Conservation (phyloP, 2,329 filamentous ascomycete species). For the Zalaria sp. region DNA sequence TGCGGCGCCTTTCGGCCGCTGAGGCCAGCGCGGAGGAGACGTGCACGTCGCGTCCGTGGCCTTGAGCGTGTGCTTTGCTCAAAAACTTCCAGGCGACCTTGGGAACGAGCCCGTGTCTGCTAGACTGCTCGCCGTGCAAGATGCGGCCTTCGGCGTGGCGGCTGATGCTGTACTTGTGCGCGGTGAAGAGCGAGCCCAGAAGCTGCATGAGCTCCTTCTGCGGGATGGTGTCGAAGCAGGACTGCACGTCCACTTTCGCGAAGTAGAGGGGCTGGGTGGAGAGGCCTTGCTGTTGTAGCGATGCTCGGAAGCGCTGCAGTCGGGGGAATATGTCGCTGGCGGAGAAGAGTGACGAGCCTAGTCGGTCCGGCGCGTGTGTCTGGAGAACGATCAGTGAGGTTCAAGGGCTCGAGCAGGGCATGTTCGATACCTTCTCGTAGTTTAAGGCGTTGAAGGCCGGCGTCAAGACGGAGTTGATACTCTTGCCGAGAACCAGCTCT, state of each 20-base stretch:
- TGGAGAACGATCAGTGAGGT: slow-evolving; percentile 7
- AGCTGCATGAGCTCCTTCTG: slow-evolving; percentile 59
- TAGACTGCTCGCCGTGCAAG: slow-evolving; percentile 19
- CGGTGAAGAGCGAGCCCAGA: slow-evolving; percentile 41
- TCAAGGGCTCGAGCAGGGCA: not conserved
- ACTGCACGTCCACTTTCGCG: slow-evolving; percentile 80
- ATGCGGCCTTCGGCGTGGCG: slow-evolving; percentile 62
- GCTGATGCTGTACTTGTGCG: slow-evolving; percentile 53
- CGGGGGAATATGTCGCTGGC: slow-evolving; percentile 65
- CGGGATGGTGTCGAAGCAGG: slow-evolving; percentile 92
- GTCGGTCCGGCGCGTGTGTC: slow-evolving; percentile 31
- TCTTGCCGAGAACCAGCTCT: slow-evolving; percentile 42
- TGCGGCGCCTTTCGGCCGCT: slow-evolving; percentile 36
- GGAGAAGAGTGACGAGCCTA: slow-evolving; percentile 74
- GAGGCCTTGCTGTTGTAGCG: slow-evolving; percentile 23
- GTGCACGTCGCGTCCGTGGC: slow-evolving; percentile 8
- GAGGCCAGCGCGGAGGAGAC: no score
- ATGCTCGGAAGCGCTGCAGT: slow-evolving; percentile 53
- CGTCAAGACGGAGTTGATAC: slow-evolving; percentile 55
- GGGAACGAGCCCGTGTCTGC: slow-evolving; percentile 17
- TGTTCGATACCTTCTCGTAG: slow-evolving; percentile 52
- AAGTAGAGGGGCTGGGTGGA: slow-evolving; percentile 51
- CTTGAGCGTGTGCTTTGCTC: slow-evolving; percentile 21
- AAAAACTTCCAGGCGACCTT: slow-evolving; percentile 25
- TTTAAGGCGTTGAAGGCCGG: slow-evolving; percentile 67